phyloP scores from a whole-genome alignment of 352 stramenopile species.

The Pilasporangium apinafurcum region DNA sequence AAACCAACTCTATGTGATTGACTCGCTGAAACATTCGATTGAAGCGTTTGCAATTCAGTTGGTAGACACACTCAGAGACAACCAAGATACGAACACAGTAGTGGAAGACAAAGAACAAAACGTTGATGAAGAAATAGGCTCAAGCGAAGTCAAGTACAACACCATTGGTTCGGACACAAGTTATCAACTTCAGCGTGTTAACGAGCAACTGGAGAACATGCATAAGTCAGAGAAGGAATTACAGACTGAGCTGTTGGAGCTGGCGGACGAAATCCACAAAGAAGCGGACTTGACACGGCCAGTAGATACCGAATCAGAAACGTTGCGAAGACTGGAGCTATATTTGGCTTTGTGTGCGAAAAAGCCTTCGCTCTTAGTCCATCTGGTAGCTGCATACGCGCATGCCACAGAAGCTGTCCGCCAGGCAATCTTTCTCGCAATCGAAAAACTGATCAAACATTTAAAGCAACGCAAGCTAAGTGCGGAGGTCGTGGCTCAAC shows the following conservation, averaged over 20 bases:
- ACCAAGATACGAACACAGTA: slow-evolving; percentile 7
- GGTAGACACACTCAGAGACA: slow-evolving; percentile 40
- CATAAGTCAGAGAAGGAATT: slow-evolving; percentile 1
- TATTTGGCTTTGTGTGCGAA: slow-evolving; percentile 72
- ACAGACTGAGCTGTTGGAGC: slow-evolving; percentile 26
- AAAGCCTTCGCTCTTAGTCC: slow-evolving; percentile 52
- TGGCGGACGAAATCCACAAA: slow-evolving; percentile 28
- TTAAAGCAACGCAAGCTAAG: slow-evolving; percentile 61
- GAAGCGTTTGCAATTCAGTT: slow-evolving; percentile 56
- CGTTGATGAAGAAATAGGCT: slow-evolving; percentile 5
- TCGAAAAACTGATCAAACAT: slow-evolving; percentile 85
- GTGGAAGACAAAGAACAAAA: slow-evolving; percentile 2
- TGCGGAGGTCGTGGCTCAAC: slow-evolving; percentile 52
- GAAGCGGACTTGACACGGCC: slow-evolving; percentile 27
- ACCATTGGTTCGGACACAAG: background rate
- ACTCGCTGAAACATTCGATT: slow-evolving; percentile 42
- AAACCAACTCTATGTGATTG: slow-evolving; percentile 68
- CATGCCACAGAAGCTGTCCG: slow-evolving; percentile 52
- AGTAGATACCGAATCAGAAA: slow-evolving; percentile 43
- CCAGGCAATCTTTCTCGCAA: slow-evolving; percentile 62
- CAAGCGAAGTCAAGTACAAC: background rate
- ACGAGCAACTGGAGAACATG: slow-evolving; percentile 16
- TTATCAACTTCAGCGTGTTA: slow-evolving; percentile 12
- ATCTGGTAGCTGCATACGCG: slow-evolving; percentile 56
- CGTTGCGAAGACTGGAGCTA: slow-evolving; percentile 63